Base-by-base conservation (phyloP, 768 basidiomycete genomes). In the Hygrophoropsis aurantiaca region DNA sequence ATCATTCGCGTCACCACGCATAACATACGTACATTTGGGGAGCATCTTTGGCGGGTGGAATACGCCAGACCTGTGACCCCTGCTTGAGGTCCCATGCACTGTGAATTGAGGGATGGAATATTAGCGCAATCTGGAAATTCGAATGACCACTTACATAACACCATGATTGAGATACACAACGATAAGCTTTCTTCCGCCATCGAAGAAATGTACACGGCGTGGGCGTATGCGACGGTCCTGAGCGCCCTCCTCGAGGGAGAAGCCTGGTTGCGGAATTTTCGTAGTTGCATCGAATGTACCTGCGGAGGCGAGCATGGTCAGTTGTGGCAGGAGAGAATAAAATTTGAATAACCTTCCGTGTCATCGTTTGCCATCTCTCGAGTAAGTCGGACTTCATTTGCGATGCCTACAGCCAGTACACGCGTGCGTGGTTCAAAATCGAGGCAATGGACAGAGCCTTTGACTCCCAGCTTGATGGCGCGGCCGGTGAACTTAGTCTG, bases 101-200 rank as follows among this genome's bases (percentile, higher is more conserved):
- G 40, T 23, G 19, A 25, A 11, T 23, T 7, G 16, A 15, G 19
- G 24, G 15, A 25, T 13, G n/a, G 7, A 26, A 11, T 21, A 41
- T 40, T 20, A 40, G 16, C 30, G 21, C 30, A n/a, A n/a, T n/a
- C n/a, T n/a, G 5, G n/a, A n/a, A n/a, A 26, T 23, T 25, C 40
- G 1, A 13, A n/a, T 11, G 30, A 23, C 40, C 30, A 25, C 40
- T 24, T 41, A 41, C 20, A 41, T 41, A 26, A 41, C 11, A 16
- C 40, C 40, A 25, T 41, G 40, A 23, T 41, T 41, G 21, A 41
- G 40, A 26, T 41, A 41, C 30, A 26, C 24, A 23, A 41, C 18
- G 30, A 41, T 41, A 26, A 41, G 18, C 40, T 27, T 23, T 16
- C 30, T 41, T 15, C 40, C 40, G 24, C 40, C 19, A 25, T 24